Evolutionary conservation across 192 early-diverging fungal species (phyloP).

Genomic region (Thamnidium elegans): DNA sequence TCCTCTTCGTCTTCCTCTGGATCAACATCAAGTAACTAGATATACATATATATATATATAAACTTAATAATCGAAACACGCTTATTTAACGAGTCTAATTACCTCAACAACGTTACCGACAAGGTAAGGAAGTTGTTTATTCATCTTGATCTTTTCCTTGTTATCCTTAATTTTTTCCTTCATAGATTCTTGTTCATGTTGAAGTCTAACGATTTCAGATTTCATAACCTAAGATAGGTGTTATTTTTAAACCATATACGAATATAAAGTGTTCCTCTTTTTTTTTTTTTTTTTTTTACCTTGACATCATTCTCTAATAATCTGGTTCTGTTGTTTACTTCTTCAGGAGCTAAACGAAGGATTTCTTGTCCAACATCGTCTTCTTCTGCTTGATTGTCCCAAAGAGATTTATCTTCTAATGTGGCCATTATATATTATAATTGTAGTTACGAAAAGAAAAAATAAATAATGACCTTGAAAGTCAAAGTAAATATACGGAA

Average conservation of each 20-base stretch:
- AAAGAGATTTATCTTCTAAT: slow-evolving; percentile 68
- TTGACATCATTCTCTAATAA: slow-evolving; percentile 97
- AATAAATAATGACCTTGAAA: not conserved
- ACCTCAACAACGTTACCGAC: slow-evolving; percentile 97
- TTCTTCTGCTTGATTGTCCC: slow-evolving; percentile 46
- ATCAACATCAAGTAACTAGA: slow-evolving; percentile 83
- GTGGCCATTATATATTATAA: slow-evolving; percentile 56
- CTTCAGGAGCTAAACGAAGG: slow-evolving; percentile 80
- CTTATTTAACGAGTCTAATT: slow-evolving; percentile 2
- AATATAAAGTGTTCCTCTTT: not conserved
- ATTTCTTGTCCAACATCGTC: slow-evolving; percentile 91
- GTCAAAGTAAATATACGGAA: no score
- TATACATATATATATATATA: not conserved
- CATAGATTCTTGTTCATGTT: slow-evolving; percentile 86
- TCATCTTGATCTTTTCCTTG: slow-evolving; percentile 97
- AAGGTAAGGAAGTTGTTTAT: slow-evolving; percentile 95
- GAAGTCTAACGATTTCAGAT: slow-evolving; percentile 83
- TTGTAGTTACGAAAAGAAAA: not conserved
- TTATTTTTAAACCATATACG: not conserved
- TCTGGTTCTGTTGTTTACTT: slow-evolving; percentile 87
- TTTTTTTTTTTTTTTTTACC: slow-evolving; percentile 40
- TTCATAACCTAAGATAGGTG: slow-evolving; percentile 70
- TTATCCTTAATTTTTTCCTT: slow-evolving; percentile 95
- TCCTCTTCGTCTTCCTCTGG: slow-evolving; percentile 90
- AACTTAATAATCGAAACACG: not conserved